Conservation (phyloP, 106 monocot species). For the Xerophyta viscosa region DNA sequence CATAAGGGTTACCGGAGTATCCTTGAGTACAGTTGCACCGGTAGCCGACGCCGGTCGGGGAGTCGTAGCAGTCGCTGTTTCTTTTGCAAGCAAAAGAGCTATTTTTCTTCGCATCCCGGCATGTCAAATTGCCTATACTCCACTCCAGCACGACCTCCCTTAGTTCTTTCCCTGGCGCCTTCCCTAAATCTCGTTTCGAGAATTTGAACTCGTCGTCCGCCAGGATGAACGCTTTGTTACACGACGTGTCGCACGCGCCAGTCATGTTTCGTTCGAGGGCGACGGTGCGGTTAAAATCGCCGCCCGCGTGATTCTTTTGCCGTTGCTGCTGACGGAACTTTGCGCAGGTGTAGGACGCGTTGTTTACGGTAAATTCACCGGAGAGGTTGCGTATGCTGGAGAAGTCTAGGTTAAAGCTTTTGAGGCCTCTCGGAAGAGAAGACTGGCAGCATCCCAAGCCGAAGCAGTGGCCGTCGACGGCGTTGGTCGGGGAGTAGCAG, state of each 20-base stretch:
- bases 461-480: background rate
- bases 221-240: too few relatives aligned
- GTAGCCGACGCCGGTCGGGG: constrained; percentile 3
- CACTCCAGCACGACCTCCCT: constrained; percentile 6
- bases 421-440: background rate
- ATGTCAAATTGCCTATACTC: background rate
- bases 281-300: too few relatives aligned
- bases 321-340: too few relatives aligned
- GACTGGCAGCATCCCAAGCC: background rate
- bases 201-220: too few relatives aligned
- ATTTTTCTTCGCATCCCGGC: background rate
- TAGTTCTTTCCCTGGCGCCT: too few relatives aligned
- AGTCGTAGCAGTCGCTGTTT: background rate
- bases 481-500: background rate
- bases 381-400: background rate
- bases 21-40: constrained; percentile 22
- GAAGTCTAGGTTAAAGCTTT: background rate
- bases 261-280: too few relatives aligned
- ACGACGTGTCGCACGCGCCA: too few relatives aligned
- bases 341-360: too few relatives aligned
- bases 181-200: too few relatives aligned
- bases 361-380: too few relatives aligned
- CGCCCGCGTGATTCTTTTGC: too few relatives aligned
- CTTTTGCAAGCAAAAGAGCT: background rate
- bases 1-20: constrained; percentile 40